A percentile compares a stretch with the other conserved stretches of the same genome.
Conservation (phyloP, 2,329 filamentous ascomycete species). For the Davidsoniella eucalypti region DNA sequence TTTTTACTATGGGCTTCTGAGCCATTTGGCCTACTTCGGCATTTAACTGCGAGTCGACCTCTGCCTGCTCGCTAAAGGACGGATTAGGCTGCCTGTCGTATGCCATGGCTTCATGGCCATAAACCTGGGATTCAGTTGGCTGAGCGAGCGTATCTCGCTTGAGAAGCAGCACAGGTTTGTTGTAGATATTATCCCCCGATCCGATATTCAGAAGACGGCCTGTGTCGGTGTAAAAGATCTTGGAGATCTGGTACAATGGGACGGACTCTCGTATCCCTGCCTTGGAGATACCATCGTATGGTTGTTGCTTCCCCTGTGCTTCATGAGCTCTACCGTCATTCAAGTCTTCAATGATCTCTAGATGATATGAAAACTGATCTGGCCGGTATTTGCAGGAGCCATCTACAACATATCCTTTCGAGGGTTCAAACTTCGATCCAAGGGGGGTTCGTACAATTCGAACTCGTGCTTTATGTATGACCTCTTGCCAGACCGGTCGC, state of each 20-base stretch:
- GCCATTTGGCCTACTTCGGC: not conserved
- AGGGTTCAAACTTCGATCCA: slow-evolving; percentile 1
- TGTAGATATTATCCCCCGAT: slow-evolving; percentile 22
- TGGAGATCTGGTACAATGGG: slow-evolving; percentile 50
- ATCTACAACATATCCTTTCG: not conserved
- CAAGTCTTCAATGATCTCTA: slow-evolving; percentile 70
- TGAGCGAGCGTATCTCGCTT: slow-evolving; percentile 25
- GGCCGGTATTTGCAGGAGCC: slow-evolving; percentile 1
- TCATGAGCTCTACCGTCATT: slow-evolving; percentile 39
- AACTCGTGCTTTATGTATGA: slow-evolving; percentile 80
- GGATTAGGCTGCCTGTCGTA: not conserved
- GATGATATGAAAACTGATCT: slow-evolving; percentile 54
- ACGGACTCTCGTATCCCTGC: slow-evolving; percentile 36
- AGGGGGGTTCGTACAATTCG: slow-evolving; percentile 56
- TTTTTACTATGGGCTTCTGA: too few relatives aligned
- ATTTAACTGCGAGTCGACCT: not conserved
- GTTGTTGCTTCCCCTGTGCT: slow-evolving; percentile 19
- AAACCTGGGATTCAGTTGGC: slow-evolving; percentile 8
- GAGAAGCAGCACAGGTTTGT: slow-evolving; percentile 21
- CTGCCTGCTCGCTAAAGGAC: not conserved
- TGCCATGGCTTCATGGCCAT: not conserved
- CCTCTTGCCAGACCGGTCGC: slow-evolving; percentile 66
- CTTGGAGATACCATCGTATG: slow-evolving; percentile 25
- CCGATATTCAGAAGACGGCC: slow-evolving; percentile 75
- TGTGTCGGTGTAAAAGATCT: slow-evolving; percentile 86